These are phyloP conservation scores for Penicillium sp. DNA, from an alignment of 2,329 filamentous ascomycete species.

Conservation along the genomic window DNA sequence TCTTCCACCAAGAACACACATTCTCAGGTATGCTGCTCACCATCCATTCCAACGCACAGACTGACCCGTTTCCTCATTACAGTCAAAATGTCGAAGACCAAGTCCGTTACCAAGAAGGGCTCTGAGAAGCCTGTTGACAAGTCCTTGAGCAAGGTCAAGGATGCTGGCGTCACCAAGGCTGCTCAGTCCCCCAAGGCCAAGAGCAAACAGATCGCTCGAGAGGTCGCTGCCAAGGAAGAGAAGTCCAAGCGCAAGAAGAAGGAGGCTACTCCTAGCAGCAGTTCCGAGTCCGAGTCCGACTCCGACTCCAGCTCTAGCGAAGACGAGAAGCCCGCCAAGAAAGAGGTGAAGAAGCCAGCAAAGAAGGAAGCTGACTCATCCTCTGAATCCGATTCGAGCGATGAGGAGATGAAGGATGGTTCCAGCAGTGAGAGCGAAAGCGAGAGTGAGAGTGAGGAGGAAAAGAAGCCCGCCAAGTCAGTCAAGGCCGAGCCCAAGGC, in stretches of 20 bases:
- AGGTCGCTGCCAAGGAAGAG: constrained; percentile 45
- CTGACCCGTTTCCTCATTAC: constrained; percentile 27
- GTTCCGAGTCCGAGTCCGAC: constrained; percentile 38
- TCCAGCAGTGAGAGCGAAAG: constrained; percentile 29
- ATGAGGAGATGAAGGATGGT: constrained; percentile 38
- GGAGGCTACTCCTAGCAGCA: constrained; percentile 43
- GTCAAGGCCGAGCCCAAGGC: constrained; percentile 31
- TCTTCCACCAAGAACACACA: constrained; percentile 21
- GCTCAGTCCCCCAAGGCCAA: constrained; percentile 50
- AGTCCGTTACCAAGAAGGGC: constrained; percentile 44
- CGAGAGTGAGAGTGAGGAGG: constrained; percentile 33
- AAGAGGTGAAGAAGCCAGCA: constrained; percentile 33
- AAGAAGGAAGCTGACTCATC: constrained; percentile 39
- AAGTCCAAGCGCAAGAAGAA: constrained; percentile 53
- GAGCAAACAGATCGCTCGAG: constrained; percentile 51
- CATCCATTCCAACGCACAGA: neutral
- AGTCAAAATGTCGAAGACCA: constrained; percentile 53
- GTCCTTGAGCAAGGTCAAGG: constrained; percentile 54
- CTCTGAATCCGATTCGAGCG: constrained; percentile 40
- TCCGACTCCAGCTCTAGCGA: constrained; percentile 41
- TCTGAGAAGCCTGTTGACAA: constrained; percentile 48
- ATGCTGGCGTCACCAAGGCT: constrained; percentile 51
- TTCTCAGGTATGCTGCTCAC: neutral
- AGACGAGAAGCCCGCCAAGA: constrained; percentile 43
- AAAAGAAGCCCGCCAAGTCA: constrained; percentile 36